Evolutionary conservation across 192 early-diverging fungal genomes (phyloP), one percentile per base, ranked within the genome.

Genomic region (Dimargaris xerosporica): DNA sequence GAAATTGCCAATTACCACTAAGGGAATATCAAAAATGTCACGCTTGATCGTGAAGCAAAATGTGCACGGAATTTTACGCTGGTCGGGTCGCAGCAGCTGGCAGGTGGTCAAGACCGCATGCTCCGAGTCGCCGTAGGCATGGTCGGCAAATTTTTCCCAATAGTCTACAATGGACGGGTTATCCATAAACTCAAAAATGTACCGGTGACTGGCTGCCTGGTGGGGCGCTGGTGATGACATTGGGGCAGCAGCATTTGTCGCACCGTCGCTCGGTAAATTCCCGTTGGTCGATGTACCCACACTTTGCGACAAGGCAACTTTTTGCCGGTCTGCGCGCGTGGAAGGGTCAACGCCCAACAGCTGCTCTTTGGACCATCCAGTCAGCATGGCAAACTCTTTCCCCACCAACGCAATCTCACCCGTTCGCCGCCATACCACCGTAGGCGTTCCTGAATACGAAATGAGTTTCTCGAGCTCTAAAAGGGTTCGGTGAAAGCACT

Each of bases 21-120:
- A 72, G 7, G 93, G 93, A 25, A 97, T 85, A 69, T 93, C 94
- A 83, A 97, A 97, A 56, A 94, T 89, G 69, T 94, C 94, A 28
- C 92, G 73, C 70, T 93, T 94, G 77, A 97, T 94, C 4, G 94
- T 94, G 71, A 97, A 94, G 59, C 91, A 93, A 62, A 97, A 91
- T 2, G 90, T 87, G 66, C 92, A 94, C 2, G 89, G 86, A n/a
- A 97, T 88, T 13, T 79, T 69, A 16, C 75, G 64, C 44, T 85
- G 79, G 29, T 77, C 70, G 0, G 91, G 88, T n/a, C 82, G 78
- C 39, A 91, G 69, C 63, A 97, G 65, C 44, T 85, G 83, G 77
- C 91, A 90, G n/a, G 86, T 88, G 23, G 87, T 82, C 84, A 94
- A 89, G 47, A 92, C 86, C 5, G 85, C 80, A 61, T 89, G 85